phyloP scores from a whole-genome alignment of 257 asterid genomes.

The Solanum etuberosum region DNA sequence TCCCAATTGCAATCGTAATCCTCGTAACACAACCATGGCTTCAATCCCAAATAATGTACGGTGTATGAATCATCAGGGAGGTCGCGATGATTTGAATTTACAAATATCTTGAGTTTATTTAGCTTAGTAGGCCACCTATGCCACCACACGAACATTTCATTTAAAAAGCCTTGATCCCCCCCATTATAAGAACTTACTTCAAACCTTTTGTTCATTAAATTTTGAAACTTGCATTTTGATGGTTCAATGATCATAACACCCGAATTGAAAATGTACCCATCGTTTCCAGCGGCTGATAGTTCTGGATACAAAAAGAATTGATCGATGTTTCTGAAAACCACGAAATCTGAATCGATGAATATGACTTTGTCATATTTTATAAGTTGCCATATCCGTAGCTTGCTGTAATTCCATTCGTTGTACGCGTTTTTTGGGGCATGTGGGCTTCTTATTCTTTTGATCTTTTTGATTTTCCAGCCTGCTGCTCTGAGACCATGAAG shows the following conservation, averaged over 20 bases:
- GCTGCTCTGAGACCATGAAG: constrained; percentile 31
- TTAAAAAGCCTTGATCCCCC: constrained; percentile 72
- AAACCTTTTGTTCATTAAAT: constrained; percentile 36
- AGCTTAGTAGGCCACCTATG: constrained; percentile 42
- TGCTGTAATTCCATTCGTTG: constrained; percentile 81
- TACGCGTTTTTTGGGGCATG: constrained; percentile 28
- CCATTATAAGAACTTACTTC: constrained; percentile 53
- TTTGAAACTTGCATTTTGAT: constrained; percentile 38
- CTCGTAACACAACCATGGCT: constrained; percentile 71
- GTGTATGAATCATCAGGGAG: constrained; percentile 10
- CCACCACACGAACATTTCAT: constrained; percentile 77
- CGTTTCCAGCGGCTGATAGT: constrained; percentile 33
- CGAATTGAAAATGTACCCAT: constrained; percentile 48
- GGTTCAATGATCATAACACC: constrained; percentile 74
- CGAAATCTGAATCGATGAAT: constrained; percentile 65
- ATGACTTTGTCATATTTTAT: constrained; percentile 44
- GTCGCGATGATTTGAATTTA: neutral
- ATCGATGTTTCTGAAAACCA: constrained; percentile 39
- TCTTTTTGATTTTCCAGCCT: constrained; percentile 53
- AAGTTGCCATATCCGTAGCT: constrained; percentile 67
- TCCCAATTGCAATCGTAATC: constrained; percentile 89
- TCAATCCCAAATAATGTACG: constrained; percentile 59
- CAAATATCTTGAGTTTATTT: constrained; percentile 38
- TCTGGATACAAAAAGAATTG: constrained; percentile 41
- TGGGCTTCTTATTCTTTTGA: constrained; percentile 46